phyloP scores from a whole-genome alignment of 78 protist genomes.

The Dictyostelium capitatum region DNA sequence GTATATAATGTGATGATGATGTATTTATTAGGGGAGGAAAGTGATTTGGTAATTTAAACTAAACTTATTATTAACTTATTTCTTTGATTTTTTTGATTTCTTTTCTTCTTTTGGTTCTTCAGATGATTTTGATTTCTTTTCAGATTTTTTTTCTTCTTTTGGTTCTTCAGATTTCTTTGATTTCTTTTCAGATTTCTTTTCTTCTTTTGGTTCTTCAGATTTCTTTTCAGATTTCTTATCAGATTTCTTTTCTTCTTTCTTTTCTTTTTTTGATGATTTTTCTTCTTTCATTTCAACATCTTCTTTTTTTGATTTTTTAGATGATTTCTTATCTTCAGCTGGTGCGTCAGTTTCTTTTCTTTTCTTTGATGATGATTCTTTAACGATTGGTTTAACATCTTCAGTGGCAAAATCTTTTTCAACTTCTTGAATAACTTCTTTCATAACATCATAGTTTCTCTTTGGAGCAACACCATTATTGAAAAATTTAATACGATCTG shows the following conservation, averaged over 20 bases:
- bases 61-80: neutral
- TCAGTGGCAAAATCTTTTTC: conserved; percentile 38
- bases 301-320: conserved; percentile 41
- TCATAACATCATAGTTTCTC: conserved; percentile 95
- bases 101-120: conserved; percentile 16
- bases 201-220: conserved; percentile 44
- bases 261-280: conserved; percentile 21
- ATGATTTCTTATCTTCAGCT: conserved; percentile 36
- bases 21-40: too few relatives aligned
- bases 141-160: conserved; percentile 43
- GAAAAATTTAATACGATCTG: conserved; percentile 95
- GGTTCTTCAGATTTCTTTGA: conserved; percentile 26
- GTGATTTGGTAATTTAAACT: too few relatives aligned
- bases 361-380: conserved; percentile 41
- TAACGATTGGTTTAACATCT: neutral
- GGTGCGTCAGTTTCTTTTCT: conserved; percentile 20
- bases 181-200: conserved; percentile 40
- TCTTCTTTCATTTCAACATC: conserved; percentile 38
- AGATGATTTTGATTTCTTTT: conserved; percentile 22
- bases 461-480: conserved; percentile 90
- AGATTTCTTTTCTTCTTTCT: conserved; percentile 37
- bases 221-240: conserved; percentile 42
- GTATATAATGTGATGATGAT: too few relatives aligned
- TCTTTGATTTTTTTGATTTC: neutral
- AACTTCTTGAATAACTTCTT: conserved; percentile 77